phyloP scores from a whole-genome alignment of 495 filamentous ascomycete genomes.

The Sphaerosporella brunnea region DNA sequence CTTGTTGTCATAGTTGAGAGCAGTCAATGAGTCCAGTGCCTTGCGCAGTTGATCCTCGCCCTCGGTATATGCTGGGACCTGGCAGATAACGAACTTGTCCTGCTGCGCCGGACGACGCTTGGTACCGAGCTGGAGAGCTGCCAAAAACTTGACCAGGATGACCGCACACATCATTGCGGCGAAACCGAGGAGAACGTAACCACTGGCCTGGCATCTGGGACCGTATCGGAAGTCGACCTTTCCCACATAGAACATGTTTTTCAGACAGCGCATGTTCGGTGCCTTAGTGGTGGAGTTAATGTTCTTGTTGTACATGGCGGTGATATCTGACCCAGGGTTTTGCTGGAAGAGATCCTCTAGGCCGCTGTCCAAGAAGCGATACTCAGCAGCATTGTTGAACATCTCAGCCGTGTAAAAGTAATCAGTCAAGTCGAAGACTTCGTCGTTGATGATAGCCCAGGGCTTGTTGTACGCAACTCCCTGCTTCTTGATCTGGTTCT shows the following conservation, averaged over 20 bases:
- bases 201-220: conserved; percentile 68
- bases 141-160: conserved; percentile 75
- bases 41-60: conserved; percentile 92
- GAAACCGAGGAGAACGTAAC: conserved; percentile 77
- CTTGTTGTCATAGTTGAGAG: conserved; percentile 96
- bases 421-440: conserved; percentile 75
- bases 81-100: conserved; percentile 96
- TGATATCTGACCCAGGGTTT: conserved; percentile 64
- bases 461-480: conserved; percentile 50
- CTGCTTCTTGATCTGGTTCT: conserved; percentile 36
- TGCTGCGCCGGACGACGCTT: conserved; percentile 89
- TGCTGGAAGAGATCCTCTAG: conserved; percentile 49
- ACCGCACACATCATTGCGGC: conserved; percentile 63
- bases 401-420: conserved; percentile 52
- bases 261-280: conserved; percentile 51
- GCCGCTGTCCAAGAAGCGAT: conserved; percentile 48
- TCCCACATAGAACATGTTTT: conserved; percentile 69
- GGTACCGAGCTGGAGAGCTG: conserved; percentile 77
- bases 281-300: conserved; percentile 27
- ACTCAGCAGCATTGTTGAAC: conserved; percentile 27
- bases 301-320: conserved; percentile 33
- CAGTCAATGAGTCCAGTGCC: conserved; percentile 88
- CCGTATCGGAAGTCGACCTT: conserved; percentile 66
- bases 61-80: conserved; percentile 95
- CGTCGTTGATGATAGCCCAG: conserved; percentile 62